phyloP scores from a whole-genome alignment of 1,284 basidiomycete genomes.

The Ceratobasidium papillatum region DNA sequence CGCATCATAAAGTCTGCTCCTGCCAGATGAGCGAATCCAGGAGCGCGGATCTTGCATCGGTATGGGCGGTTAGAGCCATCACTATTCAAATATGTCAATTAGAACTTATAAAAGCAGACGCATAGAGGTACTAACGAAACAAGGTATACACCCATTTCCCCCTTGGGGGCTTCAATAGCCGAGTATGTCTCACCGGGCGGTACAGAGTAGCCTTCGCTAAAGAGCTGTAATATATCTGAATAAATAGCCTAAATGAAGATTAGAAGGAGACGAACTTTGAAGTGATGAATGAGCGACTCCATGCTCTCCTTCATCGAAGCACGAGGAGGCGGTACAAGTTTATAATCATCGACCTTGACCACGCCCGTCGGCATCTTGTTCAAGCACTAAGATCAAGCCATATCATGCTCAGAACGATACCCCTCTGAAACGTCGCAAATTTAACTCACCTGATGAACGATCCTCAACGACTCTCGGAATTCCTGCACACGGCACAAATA shows the following conservation, averaged over 20 bases:
- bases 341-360: slow-evolving; percentile 97
- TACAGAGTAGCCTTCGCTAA: slow-evolving; percentile 97
- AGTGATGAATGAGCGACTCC: slow-evolving; percentile 98
- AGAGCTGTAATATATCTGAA: slow-evolving; percentile 64
- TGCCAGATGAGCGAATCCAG: slow-evolving; percentile 91
- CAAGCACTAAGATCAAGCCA: slow-evolving; percentile 66
- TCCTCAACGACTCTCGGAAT: slow-evolving; percentile 93
- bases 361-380: slow-evolving; percentile 98
- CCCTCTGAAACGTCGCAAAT: background rate
- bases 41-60: slow-evolving; percentile 92
- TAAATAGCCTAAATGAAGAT: background rate
- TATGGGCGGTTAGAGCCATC: slow-evolving; percentile 94
- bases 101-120: background rate
- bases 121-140: slow-evolving; percentile 70
- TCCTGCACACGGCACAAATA: slow-evolving; percentile 98
- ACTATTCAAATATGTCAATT: slow-evolving; percentile 52
- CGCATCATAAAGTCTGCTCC: slow-evolving; percentile 96
- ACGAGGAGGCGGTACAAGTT: slow-evolving; percentile 95
- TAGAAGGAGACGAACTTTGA: slow-evolving; percentile 69
- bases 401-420: background rate
- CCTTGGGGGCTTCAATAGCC: slow-evolving; percentile 98
- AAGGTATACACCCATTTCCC: slow-evolving; percentile 97
- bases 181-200: slow-evolving; percentile 97
- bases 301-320: slow-evolving; percentile 99
- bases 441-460: slow-evolving; percentile 76